Percentiles rank a stretch among this genome's conserved stretches.
These are phyloP conservation scores for Trifolium repens DNA, from an alignment of 306 rosid genomes.

Conservation along the genomic window DNA sequence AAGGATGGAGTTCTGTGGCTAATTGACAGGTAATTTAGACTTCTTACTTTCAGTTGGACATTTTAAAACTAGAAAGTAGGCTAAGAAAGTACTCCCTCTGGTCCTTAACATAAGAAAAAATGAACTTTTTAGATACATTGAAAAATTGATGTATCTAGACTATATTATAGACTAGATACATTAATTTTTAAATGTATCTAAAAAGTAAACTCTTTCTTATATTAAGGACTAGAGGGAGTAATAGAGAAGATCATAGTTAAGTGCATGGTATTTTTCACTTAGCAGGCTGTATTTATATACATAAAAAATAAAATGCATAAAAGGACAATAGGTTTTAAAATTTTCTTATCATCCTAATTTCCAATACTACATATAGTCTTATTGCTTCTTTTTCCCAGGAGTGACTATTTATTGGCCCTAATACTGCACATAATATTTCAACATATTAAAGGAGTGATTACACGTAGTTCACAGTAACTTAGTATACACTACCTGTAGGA, in stretches of 20 bases:
- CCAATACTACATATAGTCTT: background rate
- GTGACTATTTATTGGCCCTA: constrained; percentile 19
- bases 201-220: no score
- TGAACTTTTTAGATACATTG: no score
- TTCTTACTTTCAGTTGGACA: constrained; percentile 20
- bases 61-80: constrained; percentile 31
- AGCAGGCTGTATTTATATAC: constrained; percentile 1
- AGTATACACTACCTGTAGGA: background rate
- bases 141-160: no score
- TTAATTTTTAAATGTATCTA: no score
- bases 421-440: constrained; percentile 24
- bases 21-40: constrained; percentile 79
- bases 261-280: constrained; percentile 14
- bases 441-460: background rate
- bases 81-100: background rate
- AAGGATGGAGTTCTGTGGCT: constrained; percentile 99
- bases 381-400: constrained; percentile 23
- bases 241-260: constrained; percentile 8
- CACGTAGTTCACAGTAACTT: background rate
- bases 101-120: no score
- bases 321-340: background rate
- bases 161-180: no score
- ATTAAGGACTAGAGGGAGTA: background rate
- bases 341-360: constrained; percentile 20
- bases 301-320: background rate